Evolutionary conservation across 2,329 filamentous ascomycete species (phyloP).

Genomic region (Neofusicoccum laricinum): DNA sequence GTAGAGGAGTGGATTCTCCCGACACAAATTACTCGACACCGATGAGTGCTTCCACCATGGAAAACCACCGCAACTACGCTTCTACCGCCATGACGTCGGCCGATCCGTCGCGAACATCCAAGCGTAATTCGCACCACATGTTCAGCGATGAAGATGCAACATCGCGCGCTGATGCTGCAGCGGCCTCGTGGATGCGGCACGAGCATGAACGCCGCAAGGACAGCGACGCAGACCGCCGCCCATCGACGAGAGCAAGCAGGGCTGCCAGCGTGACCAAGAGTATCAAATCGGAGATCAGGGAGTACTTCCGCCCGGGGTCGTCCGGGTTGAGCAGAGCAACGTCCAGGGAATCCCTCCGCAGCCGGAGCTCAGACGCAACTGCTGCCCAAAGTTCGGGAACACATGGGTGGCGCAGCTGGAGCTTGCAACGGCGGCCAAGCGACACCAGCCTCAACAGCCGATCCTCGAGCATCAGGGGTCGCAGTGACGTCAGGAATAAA

Average conservation of each 20-base stretch:
- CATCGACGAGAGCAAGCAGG: conserved; percentile 21
- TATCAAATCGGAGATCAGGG: conserved; percentile 38
- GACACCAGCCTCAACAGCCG: conserved; percentile 28
- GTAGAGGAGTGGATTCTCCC: conserved; percentile 29
- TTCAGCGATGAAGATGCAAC: conserved; percentile 24
- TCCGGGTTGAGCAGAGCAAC: conserved; percentile 29
- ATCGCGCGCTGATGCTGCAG: conserved; percentile 37
- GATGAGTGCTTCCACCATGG: conserved; percentile 38
- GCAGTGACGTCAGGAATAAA: conserved; percentile 21
- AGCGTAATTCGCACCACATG: conserved; percentile 39
- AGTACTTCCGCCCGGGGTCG: conserved; percentile 42
- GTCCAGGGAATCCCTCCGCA: conserved; percentile 33
- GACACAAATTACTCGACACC: conserved; percentile 40
- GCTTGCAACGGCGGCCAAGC: conserved; percentile 32
- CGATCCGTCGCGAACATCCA: conserved; percentile 37
- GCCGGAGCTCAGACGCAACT: conserved; percentile 9
- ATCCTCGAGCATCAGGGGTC: conserved; percentile 19
- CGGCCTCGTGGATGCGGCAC: conserved; percentile 44
- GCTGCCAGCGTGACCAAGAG: conserved; percentile 36
- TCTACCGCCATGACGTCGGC: conserved; percentile 44
- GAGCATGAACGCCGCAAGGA: conserved; percentile 40
- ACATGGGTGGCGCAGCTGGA: conserved; percentile 40
- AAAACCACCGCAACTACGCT: conserved; percentile 33
- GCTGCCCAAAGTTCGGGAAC: conserved; percentile 17
- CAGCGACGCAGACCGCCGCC: conserved; percentile 21